Percentiles rank a stretch among this genome's conserved stretches.
Conservation (phyloP, 768 basidiomycete genomes). For the Tylopilus plumbeoviolaceoides region DNA sequence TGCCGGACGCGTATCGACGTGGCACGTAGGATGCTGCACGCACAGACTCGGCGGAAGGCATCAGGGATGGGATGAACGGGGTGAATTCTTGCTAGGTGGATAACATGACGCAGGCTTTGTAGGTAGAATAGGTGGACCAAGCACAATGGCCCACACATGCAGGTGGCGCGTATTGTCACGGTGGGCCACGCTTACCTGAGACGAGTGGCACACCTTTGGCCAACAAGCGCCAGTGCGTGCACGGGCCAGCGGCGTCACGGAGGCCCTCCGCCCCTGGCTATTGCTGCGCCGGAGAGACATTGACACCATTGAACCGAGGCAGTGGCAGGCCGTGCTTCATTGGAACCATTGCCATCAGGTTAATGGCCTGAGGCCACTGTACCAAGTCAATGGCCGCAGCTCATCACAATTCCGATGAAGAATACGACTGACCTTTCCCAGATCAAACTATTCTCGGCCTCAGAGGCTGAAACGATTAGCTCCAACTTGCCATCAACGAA, state of each 20-base stretch:
- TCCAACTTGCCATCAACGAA: background rate
- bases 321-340: background rate
- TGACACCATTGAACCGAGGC: background rate
- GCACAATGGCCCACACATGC: background rate
- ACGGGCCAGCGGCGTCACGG: background rate
- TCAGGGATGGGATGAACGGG: background rate
- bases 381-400: background rate
- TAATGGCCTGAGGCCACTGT: background rate
- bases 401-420: background rate
- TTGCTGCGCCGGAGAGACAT: background rate
- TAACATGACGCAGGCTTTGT: conserved; percentile 9
- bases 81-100: background rate
- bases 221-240: background rate
- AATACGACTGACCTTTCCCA: background rate
- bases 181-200: background rate
- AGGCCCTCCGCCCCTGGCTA: background rate
- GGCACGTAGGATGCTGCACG: conserved; percentile 15
- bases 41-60: conserved; percentile 5
- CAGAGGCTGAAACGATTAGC: conserved; percentile 5
- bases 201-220: conserved; percentile 2
- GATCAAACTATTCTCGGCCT: background rate
- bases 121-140: conserved; percentile 9
- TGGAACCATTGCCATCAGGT: background rate
- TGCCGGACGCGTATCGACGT: conserved; percentile 21
- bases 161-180: conserved; percentile 6